Percentiles rank a stretch among this genome's conserved stretches.
Evolutionary conservation across 768 basidiomycete genomes (phyloP).

Genomic region (Rhizopogon roseolus): DNA sequence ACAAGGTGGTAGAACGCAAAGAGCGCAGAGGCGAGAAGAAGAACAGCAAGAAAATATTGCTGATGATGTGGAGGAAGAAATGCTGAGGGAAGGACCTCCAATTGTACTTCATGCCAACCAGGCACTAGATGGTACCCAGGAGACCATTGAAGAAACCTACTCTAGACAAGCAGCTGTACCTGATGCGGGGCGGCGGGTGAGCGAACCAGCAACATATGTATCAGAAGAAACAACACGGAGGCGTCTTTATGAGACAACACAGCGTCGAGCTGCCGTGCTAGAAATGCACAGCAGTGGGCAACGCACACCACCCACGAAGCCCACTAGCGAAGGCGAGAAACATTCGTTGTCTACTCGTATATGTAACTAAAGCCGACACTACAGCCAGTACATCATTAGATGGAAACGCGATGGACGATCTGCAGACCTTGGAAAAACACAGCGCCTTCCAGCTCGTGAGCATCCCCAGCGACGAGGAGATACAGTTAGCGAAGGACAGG

Average conservation of each 20-base stretch:
- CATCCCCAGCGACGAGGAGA: constrained; percentile 13
- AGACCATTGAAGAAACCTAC: neutral
- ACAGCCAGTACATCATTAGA: neutral
- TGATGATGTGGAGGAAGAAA: neutral
- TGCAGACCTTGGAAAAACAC: neutral
- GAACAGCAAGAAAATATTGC: neutral
- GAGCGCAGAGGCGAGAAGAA: neutral
- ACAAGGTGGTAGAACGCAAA: neutral
- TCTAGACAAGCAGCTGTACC: neutral
- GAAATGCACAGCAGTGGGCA: neutral
- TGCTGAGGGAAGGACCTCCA: neutral
- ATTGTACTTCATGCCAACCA: neutral
- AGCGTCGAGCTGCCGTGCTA: neutral
- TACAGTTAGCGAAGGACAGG: constrained; percentile 1
- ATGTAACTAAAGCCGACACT: neutral
- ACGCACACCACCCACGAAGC: too few species aligned
- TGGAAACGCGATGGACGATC: neutral
- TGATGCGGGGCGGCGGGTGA: neutral
- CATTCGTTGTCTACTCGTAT: neutral
- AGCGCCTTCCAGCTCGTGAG: constrained; percentile 8
- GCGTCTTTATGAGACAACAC: neutral
- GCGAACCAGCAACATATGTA: neutral
- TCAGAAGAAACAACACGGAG: neutral
- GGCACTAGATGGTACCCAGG: neutral
- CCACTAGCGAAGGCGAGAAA: neutral